Evolutionary conservation across 345 rosid genomes (phyloP).

Genomic region (Chamaenerion angustifolium): DNA sequence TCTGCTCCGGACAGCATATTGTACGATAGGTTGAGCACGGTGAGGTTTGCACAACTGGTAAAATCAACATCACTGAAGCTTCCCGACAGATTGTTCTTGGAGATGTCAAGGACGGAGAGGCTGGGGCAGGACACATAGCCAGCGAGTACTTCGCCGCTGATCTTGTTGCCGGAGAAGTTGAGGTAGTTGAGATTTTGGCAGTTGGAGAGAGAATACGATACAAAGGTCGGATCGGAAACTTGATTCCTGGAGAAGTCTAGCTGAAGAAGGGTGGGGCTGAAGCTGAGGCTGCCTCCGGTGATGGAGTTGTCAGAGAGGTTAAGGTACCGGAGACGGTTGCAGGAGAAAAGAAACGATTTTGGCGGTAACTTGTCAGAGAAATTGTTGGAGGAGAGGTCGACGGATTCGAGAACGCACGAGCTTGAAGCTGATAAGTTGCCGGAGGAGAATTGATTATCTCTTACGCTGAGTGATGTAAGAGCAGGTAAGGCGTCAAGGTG

Average conservation of each 20-base stretch:
- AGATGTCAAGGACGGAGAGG: slow-evolving; percentile 55
- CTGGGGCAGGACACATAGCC: slow-evolving; percentile 26
- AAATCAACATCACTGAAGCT: slow-evolving; percentile 46
- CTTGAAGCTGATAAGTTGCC: slow-evolving; percentile 27
- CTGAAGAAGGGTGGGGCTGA: slow-evolving; percentile 33
- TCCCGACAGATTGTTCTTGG: slow-evolving; percentile 49
- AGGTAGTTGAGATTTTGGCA: slow-evolving; percentile 55
- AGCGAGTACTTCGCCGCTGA: slow-evolving; percentile 32
- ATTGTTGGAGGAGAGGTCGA: slow-evolving; percentile 61
- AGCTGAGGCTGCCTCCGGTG: slow-evolving; percentile 29
- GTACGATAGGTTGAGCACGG: slow-evolving; percentile 36
- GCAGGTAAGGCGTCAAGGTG: slow-evolving; percentile 35
- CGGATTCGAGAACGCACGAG: slow-evolving; percentile 32
- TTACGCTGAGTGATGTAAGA: slow-evolving; percentile 36
- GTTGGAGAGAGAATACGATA: slow-evolving; percentile 32
- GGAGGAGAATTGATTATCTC: slow-evolving; percentile 44
- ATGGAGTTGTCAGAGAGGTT: slow-evolving; percentile 44
- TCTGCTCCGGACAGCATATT: slow-evolving; percentile 42
- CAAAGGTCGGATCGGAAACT: slow-evolving; percentile 29
- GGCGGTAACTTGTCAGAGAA: slow-evolving; percentile 33
- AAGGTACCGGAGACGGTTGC: slow-evolving; percentile 20
- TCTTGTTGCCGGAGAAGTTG: slow-evolving; percentile 54
- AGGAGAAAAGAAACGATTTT: slow-evolving; percentile 19
- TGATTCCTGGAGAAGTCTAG: slow-evolving; percentile 46
- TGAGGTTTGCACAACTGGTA: slow-evolving; percentile 54